Conservation (phyloP, 2,329 filamentous ascomycete genomes). For the Coniella vitis region DNA sequence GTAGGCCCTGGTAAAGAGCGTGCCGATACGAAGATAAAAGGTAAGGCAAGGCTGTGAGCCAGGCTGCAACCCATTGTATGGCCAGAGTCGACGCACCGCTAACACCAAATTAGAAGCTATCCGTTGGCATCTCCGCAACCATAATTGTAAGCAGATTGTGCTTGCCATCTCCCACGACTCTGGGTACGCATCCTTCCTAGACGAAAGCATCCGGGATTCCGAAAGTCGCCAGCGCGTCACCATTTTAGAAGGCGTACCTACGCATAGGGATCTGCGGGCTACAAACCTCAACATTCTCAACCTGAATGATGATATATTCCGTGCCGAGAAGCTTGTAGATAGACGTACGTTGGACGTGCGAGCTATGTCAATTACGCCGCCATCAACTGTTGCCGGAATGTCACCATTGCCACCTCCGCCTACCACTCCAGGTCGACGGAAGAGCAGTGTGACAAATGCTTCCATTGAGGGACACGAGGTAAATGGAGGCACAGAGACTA, state of each 20-base stretch:
- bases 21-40: slow-evolving; percentile 54
- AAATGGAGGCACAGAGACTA: slow-evolving; percentile 3
- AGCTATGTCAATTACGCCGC: slow-evolving; percentile 6
- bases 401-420: slow-evolving; percentile 18
- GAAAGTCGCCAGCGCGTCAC: slow-evolving; percentile 37
- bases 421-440: slow-evolving; percentile 20
- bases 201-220: slow-evolving; percentile 44
- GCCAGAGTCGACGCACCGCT: slow-evolving; percentile 1
- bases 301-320: slow-evolving; percentile 44
- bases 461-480: background rate
- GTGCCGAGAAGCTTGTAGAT: slow-evolving; percentile 43
- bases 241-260: slow-evolving; percentile 47
- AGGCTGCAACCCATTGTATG: background rate
- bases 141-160: slow-evolving; percentile 55
- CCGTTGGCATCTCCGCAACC: slow-evolving; percentile 51
- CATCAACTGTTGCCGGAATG: slow-evolving; percentile 11
- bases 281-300: slow-evolving; percentile 41
- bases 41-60: slow-evolving; percentile 26
- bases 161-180: slow-evolving; percentile 57
- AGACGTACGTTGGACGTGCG: slow-evolving; percentile 21
- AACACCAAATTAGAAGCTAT: slow-evolving; percentile 35
- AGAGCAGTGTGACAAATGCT: background rate
- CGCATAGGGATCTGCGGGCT: slow-evolving; percentile 40
- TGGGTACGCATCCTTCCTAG: slow-evolving; percentile 52
- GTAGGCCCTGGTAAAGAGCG: slow-evolving; percentile 53